Conservation (phyloP, 352 stramenopile species). For the Phytophthora europaea region DNA sequence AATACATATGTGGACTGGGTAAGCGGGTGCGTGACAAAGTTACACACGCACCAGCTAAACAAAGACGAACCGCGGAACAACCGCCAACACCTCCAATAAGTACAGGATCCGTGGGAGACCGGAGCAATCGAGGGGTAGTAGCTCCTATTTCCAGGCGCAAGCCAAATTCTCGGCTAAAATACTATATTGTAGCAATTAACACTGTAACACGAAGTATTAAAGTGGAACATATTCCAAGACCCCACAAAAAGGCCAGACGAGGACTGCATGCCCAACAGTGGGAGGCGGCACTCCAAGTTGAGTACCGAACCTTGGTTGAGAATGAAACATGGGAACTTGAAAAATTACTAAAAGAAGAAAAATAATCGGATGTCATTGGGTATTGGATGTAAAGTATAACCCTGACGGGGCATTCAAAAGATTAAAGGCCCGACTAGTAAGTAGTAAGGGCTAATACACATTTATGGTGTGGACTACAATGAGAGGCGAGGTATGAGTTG, state of each 20-base stretch:
- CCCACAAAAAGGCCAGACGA: not conserved
- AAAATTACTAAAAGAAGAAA: no score
- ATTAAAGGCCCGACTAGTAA: conserved; percentile 6
- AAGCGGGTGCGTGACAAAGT: not conserved
- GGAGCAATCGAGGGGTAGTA: not conserved
- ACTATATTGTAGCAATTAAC: not conserved
- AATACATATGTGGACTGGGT: not conserved
- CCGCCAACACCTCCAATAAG: not conserved
- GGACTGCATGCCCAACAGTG: not conserved
- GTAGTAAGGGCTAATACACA: no score
- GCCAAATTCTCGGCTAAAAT: not conserved
- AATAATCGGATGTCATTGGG: no score
- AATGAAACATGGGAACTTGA: not conserved
- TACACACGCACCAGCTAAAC: not conserved
- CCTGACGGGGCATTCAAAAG: not conserved
- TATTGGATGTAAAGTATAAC: conserved; percentile 8
- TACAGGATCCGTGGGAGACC: not conserved
- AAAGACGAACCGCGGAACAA: not conserved
- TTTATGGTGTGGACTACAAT: conserved; percentile 4
- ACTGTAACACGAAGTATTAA: conserved; percentile 7
- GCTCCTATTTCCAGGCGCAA: not conserved
- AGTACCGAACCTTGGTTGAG: not conserved
- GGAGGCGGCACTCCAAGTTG: not conserved
- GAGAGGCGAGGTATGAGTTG: not conserved
- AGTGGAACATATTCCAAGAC: not conserved